These are phyloP conservation scores for Phoma herbarum DNA, from an alignment of 2,329 filamentous ascomycete species.

Conservation along the genomic window DNA sequence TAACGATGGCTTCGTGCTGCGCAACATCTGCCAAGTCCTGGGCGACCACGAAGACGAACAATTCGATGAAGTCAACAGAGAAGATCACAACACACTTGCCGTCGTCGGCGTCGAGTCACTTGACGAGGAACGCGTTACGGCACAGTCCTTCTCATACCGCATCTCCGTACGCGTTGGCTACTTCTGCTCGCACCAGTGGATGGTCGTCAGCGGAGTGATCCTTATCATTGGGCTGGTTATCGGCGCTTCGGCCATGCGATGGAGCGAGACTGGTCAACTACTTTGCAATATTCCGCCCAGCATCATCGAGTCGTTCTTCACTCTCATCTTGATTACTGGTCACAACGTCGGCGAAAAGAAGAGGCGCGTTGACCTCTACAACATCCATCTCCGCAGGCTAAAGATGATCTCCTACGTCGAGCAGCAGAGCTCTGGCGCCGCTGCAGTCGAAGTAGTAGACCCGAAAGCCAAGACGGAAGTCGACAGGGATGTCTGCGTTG, in stretches of 20 bases:
- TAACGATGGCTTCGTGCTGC: constrained; percentile 17
- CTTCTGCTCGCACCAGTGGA: constrained; percentile 13
- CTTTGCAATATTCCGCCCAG: constrained; percentile 18
- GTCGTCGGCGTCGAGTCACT: constrained; percentile 1
- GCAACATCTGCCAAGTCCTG: constrained; percentile 9
- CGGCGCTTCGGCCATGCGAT: constrained; percentile 13
- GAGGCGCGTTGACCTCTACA: constrained; percentile 10
- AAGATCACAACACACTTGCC: not conserved
- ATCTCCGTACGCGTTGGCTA: constrained; percentile 7
- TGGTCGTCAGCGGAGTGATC: constrained; percentile 3
- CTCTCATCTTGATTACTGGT: constrained; percentile 12
- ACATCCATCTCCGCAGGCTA: constrained; percentile 8
- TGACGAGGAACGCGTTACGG: not conserved
- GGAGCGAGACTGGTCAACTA: constrained; percentile 15
- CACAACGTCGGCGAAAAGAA: constrained; percentile 15
- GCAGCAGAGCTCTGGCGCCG: not conserved
- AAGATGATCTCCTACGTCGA: constrained; percentile 7
- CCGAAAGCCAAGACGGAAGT: not conserved
- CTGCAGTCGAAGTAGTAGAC: not conserved
- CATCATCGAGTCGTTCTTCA: constrained; percentile 16
- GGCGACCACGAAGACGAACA: constrained; percentile 14
- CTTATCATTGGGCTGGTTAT: constrained; percentile 3
- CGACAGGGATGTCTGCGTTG: not conserved
- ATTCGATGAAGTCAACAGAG: constrained; percentile 2
- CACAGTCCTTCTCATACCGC: constrained; percentile 3